Conservation (phyloP, 306 rosid genomes). For the Lotus japonicus region DNA sequence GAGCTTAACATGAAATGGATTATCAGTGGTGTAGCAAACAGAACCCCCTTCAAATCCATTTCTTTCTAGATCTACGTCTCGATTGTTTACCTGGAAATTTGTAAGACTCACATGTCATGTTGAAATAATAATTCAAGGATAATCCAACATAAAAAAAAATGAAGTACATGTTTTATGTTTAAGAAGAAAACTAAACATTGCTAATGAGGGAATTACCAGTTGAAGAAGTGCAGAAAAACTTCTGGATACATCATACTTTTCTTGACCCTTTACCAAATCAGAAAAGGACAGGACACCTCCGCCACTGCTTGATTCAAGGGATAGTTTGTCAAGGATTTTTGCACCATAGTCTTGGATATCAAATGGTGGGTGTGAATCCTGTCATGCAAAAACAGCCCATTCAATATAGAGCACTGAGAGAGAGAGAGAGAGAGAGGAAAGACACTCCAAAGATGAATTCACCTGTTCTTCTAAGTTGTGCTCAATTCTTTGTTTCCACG, state of each 20-base stretch:
- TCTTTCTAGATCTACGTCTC: slow-evolving; percentile 59
- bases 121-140: background rate
- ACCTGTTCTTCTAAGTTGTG: slow-evolving; percentile 86
- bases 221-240: slow-evolving; percentile 92
- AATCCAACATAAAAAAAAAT: slow-evolving; percentile 6
- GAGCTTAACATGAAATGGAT: slow-evolving; percentile 68
- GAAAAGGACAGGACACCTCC: slow-evolving; percentile 42
- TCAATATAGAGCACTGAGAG: slow-evolving; percentile 19
- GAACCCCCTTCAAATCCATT: slow-evolving; percentile 36
- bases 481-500: slow-evolving; percentile 93
- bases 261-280: slow-evolving; percentile 66
- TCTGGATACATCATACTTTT: slow-evolving; percentile 68
- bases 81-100: slow-evolving; percentile 78
- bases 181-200: background rate
- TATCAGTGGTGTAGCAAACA: slow-evolving; percentile 47
- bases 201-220: slow-evolving; percentile 47
- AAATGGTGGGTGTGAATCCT: slow-evolving; percentile 80
- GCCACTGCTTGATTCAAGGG: slow-evolving; percentile 42
- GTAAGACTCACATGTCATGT: background rate
- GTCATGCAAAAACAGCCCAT: slow-evolving; percentile 5
- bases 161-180: background rate
- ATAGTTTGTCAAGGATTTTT: slow-evolving; percentile 59
- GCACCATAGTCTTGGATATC: slow-evolving; percentile 76
- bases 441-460: slow-evolving; percentile 19
- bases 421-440: background rate